Conservation (phyloP, 2,329 filamentous ascomycete species). For the Hymenoscyphus albidus region DNA sequence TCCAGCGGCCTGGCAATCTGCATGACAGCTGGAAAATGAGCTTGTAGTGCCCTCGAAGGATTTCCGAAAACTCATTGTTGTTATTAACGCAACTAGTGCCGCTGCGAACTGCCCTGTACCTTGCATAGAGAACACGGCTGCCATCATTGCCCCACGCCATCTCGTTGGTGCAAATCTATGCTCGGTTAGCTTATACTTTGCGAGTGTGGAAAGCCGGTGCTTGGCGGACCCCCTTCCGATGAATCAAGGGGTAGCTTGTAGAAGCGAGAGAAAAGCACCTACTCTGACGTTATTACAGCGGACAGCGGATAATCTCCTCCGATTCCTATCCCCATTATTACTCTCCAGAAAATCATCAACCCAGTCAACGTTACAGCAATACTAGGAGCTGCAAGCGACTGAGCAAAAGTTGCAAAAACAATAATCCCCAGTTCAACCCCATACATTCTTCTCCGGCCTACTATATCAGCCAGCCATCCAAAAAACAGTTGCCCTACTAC, state of each 20-base stretch:
- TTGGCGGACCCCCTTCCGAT: neutral
- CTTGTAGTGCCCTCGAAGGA: conserved; percentile 43
- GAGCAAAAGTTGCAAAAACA: conserved; percentile 65
- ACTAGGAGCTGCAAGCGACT: conserved; percentile 59
- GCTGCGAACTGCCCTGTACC: conserved; percentile 74
- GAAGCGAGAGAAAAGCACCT: conserved; percentile 22
- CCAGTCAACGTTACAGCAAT: conserved; percentile 56
- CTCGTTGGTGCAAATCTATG: conserved; percentile 71
- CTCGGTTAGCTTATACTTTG: neutral
- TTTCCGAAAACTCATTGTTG: conserved; percentile 59
- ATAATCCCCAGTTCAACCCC: conserved; percentile 72
- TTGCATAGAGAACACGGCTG: conserved; percentile 80
- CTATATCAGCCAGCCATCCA: conserved; percentile 70
- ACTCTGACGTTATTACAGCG: conserved; percentile 69
- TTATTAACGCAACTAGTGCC: conserved; percentile 66
- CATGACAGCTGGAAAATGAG: conserved; percentile 51
- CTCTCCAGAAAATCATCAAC: conserved; percentile 69
- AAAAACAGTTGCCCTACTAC: conserved; percentile 75
- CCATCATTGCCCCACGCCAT: conserved; percentile 81
- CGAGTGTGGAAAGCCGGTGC: neutral
- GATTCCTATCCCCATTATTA: conserved; percentile 74
- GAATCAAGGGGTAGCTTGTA: neutral
- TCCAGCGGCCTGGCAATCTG: conserved; percentile 62
- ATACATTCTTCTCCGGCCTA: conserved; percentile 79
- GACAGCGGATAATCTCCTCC: conserved; percentile 80